Base-by-base conservation (phyloP, 768 basidiomycete genomes). In the Psilocybe tampanensis region DNA sequence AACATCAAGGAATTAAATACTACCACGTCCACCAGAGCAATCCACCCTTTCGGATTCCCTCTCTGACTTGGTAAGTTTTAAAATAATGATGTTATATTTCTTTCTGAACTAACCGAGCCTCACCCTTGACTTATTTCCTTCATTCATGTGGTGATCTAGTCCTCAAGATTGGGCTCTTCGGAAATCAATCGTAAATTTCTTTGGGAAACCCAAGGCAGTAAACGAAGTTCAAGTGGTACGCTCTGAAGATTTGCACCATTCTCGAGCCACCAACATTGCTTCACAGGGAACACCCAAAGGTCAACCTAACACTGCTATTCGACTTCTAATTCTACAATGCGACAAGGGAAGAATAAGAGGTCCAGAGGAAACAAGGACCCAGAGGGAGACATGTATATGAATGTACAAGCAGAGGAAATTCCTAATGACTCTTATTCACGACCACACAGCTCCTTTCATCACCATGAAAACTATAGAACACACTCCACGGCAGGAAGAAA, bases 401-500 rank as follows among this genome's bases (percentile, higher is more conserved):
- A 74, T 70, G 72, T 78, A 66, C 81, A 78, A 70, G 69, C 64
- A 61, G 84, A 85, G 59, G 84, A 86, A 61, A 66, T 74, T 55
- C 77, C 75, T 71, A 68, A 79, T 64, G 81, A 86, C 59, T 69
- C 77, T 55, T 86, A 83, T 70, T 69, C 83, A 61, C 80, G 80
- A 68, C 69, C 75, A 56, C 76, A 75, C 61, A 77, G 77, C 62
- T 72, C 74, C 63, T 74, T 75, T 63, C 78, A 76, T 62, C 79
- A 75, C 60, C 73, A 79, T 44, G 82, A 86, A 64, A 75, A 68
- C 59, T 78, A 77, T 70, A 79, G 76, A 70, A 63, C 79, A 15
- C 68, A 81, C 34, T 74, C 80, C 41, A 72, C 73, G 17, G 74
- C 81, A 44, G 72, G 67, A 61, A 76, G 79, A 58, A 60, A 69